These are phyloP conservation scores for Artemisia annua DNA, from an alignment of 129 eudicot species.

Conservation along the genomic window DNA sequence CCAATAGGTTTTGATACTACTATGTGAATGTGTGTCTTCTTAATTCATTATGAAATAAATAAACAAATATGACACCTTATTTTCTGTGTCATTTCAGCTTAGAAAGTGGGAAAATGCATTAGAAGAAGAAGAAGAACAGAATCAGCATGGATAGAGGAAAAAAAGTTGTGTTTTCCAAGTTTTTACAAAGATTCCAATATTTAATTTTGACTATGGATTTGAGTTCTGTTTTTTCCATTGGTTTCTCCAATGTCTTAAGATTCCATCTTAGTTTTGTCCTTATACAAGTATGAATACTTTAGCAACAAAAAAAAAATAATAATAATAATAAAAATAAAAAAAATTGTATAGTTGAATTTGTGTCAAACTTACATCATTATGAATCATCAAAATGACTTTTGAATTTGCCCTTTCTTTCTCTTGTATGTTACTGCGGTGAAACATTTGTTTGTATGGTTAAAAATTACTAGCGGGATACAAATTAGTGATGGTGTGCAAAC, in stretches of 20 bases:
- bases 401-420: no score
- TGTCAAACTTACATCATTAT: no score
- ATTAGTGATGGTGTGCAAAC: no score
- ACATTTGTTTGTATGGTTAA: no score
- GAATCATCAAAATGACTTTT: no score
- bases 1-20: conserved; percentile 27
- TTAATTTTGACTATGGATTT: conserved; percentile 31
- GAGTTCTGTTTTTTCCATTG: conserved; percentile 31
- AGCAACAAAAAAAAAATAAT: no score
- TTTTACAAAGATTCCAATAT: conserved; percentile 30
- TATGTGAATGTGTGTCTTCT: conserved; percentile 16
- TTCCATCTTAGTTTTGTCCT: conserved; percentile 18
- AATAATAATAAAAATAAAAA: no score
- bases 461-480: no score
- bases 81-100: conserved; percentile 44
- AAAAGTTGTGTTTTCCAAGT: conserved; percentile 28
- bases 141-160: conserved; percentile 25
- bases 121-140: conserved; percentile 29
- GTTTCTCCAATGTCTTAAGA: conserved; percentile 34
- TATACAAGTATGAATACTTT: conserved; percentile 8
- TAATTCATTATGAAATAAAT: background rate
- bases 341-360: no score
- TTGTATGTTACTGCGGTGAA: no score
- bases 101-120: conserved; percentile 37
- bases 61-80: conserved; percentile 26